Base-by-base conservation (phyloP, 371 early-diverging fungal genomes). In the Syncephalastrum contaminatum region DNA sequence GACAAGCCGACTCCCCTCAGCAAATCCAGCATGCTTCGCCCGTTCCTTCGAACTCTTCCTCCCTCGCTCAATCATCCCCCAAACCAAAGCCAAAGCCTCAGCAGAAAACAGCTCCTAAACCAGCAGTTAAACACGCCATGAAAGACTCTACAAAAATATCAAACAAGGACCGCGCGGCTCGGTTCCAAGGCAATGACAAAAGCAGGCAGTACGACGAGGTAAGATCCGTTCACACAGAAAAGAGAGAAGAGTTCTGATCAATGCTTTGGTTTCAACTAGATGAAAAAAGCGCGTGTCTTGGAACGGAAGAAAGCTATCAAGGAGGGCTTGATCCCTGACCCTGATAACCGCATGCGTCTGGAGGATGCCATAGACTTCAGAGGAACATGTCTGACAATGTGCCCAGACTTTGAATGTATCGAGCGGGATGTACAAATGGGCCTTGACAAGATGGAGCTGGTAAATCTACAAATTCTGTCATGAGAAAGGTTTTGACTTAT, bases 331-430 rank as follows among this genome's bases (percentile, higher is more conserved):
- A 88, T 93, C 59, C 77, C 81, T 3, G 88, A 89, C 55, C 87
- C 90, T 0, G 54, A 81, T 30, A 67, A 68, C 1, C 78, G 73
- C 1, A 72, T 69, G 39, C 61, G 73, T 1, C 66, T 92, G 14
- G 80, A 82, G 52, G 83, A 89, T 21, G 91, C 92, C 4, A 81
- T 86, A 42, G 67, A 79, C 21, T 83, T 95, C 47, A 67, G 85
- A 15, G 95, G 93, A 4, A 90, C 91, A 4, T 95, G 96, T 56
- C 60, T 63, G 63, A 85, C 85, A 8, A 95, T 92, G 92, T 95
- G 97, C 63, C 94, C 97, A 0, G 89, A 85, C 55, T 95, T 85
- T 62, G 97, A 96, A 68, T 77, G 88, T n/a, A 79, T 90, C 27
- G 93, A 95, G 60, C 80, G 97, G 30, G 92, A 93, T 56, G 82